Percentiles rank a stretch among this genome's conserved stretches.
These are phyloP conservation scores for Penicillium tannophilum DNA, from an alignment of 495 filamentous ascomycete genomes.

Conservation along the genomic window DNA sequence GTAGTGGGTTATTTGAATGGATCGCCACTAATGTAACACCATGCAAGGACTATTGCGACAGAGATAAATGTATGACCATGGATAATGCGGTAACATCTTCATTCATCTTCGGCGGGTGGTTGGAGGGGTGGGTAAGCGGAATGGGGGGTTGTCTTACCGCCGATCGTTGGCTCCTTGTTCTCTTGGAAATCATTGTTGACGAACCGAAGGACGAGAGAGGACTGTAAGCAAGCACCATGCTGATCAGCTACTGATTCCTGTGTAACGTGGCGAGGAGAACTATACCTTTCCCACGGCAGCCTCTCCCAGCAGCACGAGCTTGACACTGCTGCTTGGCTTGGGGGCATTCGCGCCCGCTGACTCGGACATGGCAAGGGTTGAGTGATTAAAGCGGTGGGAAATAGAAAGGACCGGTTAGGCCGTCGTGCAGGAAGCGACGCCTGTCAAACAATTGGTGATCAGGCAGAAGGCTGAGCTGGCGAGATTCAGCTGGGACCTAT, in stretches of 20 bases:
- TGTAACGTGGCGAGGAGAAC: constrained; percentile 13
- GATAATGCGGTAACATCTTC: neutral
- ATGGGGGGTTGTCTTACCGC: constrained; percentile 63
- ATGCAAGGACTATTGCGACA: neutral
- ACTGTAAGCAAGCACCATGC: constrained; percentile 53
- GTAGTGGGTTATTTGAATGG: constrained; percentile 3
- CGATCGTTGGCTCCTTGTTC: constrained; percentile 99
- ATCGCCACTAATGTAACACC: constrained; percentile 1
- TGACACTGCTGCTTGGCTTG: constrained; percentile 98
- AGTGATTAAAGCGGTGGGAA: neutral
- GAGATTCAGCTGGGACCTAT: constrained; percentile 27
- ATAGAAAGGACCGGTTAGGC: constrained; percentile 30
- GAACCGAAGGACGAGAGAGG: constrained; percentile 95
- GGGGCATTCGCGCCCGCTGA: constrained; percentile 60
- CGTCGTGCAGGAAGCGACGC: constrained; percentile 33
- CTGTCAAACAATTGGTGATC: constrained; percentile 29
- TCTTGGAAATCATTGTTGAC: constrained; percentile 99
- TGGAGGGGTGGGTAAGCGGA: neutral
- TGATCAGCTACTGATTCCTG: constrained; percentile 22
- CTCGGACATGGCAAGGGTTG: constrained; percentile 42
- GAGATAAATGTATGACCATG: neutral
- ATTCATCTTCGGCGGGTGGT: neutral
- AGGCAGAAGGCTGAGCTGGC: constrained; percentile 31
- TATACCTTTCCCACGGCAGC: constrained; percentile 96
- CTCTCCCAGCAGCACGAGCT: constrained; percentile 95